Conservation (phyloP, 805 yeast species). For the Yarrowia divulgata region DNA sequence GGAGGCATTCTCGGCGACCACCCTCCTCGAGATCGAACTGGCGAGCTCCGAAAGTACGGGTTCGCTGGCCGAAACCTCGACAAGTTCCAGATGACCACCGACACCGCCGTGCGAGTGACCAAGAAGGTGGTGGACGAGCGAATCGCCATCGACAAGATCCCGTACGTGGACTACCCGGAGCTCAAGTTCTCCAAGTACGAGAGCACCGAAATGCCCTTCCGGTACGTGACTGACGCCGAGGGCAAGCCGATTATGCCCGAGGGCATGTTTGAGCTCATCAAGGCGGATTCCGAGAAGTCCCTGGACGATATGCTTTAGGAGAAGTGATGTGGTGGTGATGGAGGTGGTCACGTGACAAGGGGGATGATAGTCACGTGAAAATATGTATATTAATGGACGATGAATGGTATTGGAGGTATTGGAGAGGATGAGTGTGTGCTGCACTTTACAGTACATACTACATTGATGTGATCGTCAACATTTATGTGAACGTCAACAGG, state of each 20-base stretch:
- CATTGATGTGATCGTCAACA: too few species aligned
- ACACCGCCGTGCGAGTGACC: conserved; percentile 94
- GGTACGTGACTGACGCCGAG: conserved; percentile 71
- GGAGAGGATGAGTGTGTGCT: too few species aligned
- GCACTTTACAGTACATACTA: too few species aligned
- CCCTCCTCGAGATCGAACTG: conserved; percentile 86
- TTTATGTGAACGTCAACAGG: not conserved
- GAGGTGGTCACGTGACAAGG: not conserved
- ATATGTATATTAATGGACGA: not conserved
- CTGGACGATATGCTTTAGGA: conserved; percentile 48
- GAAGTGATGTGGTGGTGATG: not conserved
- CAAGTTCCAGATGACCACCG: conserved; percentile 93
- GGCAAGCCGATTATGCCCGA: conserved; percentile 85
- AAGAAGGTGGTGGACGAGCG: conserved; percentile 73
- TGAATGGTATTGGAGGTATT: not conserved
- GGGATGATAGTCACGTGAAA: not conserved
- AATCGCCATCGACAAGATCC: conserved; percentile 69
- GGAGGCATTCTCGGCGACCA: conserved; percentile 97
- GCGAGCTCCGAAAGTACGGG: conserved; percentile 85
- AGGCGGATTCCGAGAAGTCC: conserved; percentile 82
- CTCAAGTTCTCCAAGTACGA: conserved; percentile 86
- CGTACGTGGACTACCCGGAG: conserved; percentile 92
- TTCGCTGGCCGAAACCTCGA: conserved; percentile 89
- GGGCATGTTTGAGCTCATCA: conserved; percentile 89
- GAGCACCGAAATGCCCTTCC: conserved; percentile 97